Conservation (phyloP, 2,329 filamentous ascomycete species). For the Aplosporella prunicola region DNA sequence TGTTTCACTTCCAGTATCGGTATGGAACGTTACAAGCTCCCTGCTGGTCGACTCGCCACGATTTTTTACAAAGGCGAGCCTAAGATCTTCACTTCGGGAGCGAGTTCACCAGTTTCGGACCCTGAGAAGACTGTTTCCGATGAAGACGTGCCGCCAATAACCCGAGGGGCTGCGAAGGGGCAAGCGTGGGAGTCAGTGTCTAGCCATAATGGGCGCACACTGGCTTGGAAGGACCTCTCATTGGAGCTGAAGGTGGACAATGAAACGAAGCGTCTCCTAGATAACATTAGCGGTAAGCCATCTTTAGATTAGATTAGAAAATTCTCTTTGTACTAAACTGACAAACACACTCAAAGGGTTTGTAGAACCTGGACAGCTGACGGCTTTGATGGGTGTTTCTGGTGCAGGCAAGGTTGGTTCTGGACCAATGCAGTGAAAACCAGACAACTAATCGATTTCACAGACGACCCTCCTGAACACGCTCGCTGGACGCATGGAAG, state of each 20-base stretch:
- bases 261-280: not conserved
- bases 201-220: not conserved
- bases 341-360: not conserved
- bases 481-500: slow-evolving; percentile 60
- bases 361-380: slow-evolving; percentile 1
- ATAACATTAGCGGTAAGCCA: not conserved
- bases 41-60: not conserved
- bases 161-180: not conserved
- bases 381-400: not conserved
- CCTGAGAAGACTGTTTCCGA: not conserved
- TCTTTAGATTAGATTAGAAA: too few species aligned
- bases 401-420: not conserved
- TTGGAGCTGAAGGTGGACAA: not conserved
- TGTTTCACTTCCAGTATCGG: not conserved
- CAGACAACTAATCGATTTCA: not conserved
- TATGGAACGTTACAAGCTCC: slow-evolving; percentile 1
- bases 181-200: too few species aligned
- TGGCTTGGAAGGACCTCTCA: not conserved
- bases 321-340: not conserved
- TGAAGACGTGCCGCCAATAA: not conserved
- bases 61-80: not conserved
- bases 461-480: slow-evolving; percentile 83
- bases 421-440: too few species aligned
- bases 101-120: not conserved
- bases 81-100: not conserved